phyloP scores from a whole-genome alignment of 106 monocot species.

The Hemerocallis citrina region DNA sequence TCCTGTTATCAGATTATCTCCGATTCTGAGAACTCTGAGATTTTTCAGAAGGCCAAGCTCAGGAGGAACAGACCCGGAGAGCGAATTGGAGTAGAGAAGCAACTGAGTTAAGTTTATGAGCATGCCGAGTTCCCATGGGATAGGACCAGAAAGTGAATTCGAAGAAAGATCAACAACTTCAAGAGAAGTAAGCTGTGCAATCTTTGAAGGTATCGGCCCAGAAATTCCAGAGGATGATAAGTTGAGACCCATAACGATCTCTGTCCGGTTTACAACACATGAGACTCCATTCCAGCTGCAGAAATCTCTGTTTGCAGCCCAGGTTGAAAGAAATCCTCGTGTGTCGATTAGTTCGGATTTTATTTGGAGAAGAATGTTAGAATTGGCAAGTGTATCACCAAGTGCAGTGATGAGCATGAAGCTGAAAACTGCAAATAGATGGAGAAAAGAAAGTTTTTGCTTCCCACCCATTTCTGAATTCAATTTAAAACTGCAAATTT shows the following conservation, averaged over 20 bases:
- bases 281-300: slow-evolving; percentile 73
- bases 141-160: slow-evolving; percentile 58
- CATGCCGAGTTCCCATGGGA: slow-evolving; percentile 55
- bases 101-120: slow-evolving; percentile 45
- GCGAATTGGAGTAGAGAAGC: slow-evolving; percentile 68
- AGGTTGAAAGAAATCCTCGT: slow-evolving; percentile 35
- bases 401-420: slow-evolving; percentile 4
- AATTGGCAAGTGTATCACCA: slow-evolving; percentile 13
- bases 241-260: slow-evolving; percentile 43
- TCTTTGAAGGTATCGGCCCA: slow-evolving; percentile 41
- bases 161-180: slow-evolving; percentile 67
- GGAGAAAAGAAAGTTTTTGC: slow-evolving; percentile 2
- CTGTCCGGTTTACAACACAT: slow-evolving; percentile 19
- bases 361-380: slow-evolving; percentile 41
- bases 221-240: slow-evolving; percentile 55
- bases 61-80: slow-evolving; percentile 57
- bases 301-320: slow-evolving; percentile 24
- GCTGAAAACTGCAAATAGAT: slow-evolving; percentile 11
- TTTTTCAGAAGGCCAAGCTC: slow-evolving; percentile 44
- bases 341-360: slow-evolving; percentile 51
- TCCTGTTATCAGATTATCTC: slow-evolving; percentile 62
- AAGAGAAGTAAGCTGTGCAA: slow-evolving; percentile 47
- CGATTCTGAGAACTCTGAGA: slow-evolving; percentile 60
- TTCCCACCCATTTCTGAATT: slow-evolving; percentile 10
- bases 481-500: neutral